Evolutionary conservation across 192 early-diverging fungal genomes (phyloP).

Genomic region (Phlyctochytrium arcticum): DNA sequence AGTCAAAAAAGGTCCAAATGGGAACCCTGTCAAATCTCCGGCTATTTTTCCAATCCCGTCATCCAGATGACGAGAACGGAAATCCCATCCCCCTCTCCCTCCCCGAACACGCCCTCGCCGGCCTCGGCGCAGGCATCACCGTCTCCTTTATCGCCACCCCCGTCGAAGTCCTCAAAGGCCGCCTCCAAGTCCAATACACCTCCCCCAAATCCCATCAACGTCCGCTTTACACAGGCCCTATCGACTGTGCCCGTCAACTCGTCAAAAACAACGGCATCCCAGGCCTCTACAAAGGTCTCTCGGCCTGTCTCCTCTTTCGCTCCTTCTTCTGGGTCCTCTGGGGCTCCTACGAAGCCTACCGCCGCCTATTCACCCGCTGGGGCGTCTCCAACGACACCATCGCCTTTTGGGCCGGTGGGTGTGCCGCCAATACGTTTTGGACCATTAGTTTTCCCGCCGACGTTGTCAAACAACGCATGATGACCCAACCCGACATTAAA

Average conservation of each 20-base stretch:
- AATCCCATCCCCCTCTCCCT: slow-evolving; percentile 52
- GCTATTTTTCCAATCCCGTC: slow-evolving; percentile 63
- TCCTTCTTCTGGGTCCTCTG: slow-evolving; percentile 79
- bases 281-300: slow-evolving; percentile 82
- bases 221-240: slow-evolving; percentile 80
- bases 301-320: slow-evolving; percentile 78
- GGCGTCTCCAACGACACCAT: slow-evolving; percentile 29
- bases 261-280: slow-evolving; percentile 70
- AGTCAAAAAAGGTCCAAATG: slow-evolving; percentile 56
- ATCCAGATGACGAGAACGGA: slow-evolving; percentile 32
- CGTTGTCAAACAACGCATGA: slow-evolving; percentile 89
- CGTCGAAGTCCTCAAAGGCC: slow-evolving; percentile 91
- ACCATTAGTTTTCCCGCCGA: slow-evolving; percentile 75
- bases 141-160: slow-evolving; percentile 85
- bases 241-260: slow-evolving; percentile 77
- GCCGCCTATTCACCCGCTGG: slow-evolving; percentile 36
- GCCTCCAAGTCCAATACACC: slow-evolving; percentile 85
- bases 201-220: slow-evolving; percentile 47
- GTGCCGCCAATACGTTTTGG: slow-evolving; percentile 92
- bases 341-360: slow-evolving; percentile 59
- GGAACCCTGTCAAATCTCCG: slow-evolving; percentile 83
- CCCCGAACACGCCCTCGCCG: slow-evolving; percentile 74
- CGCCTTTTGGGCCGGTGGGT: slow-evolving; percentile 55
- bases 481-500: slow-evolving; percentile 80
- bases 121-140: slow-evolving; percentile 80